Base-by-base conservation (phyloP, 148 eudicot species). In the Diospyros kaki region DNA sequence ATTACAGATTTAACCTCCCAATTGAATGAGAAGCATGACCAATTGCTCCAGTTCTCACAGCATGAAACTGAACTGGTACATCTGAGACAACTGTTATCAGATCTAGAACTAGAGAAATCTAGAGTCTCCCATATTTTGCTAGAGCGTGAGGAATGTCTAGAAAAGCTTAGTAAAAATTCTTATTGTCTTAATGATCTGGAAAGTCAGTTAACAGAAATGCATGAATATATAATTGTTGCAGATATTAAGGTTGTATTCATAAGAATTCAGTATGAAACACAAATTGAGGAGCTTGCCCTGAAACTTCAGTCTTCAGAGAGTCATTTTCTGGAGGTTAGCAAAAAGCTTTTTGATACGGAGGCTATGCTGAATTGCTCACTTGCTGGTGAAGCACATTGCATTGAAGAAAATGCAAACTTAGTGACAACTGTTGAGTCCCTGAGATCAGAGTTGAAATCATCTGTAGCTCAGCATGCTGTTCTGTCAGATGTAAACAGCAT, bases 181-280 rank as follows among this genome's bases (percentile, higher is more conserved):
- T 73, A 81, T 46, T 45, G 67, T 60, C 53, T 54, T 71, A 43
- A 66, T 71, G 66, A 59, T 66, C 75, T 79, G 43, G 83, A 81
- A 62, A 56, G 73, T 61, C 73, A 83, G 71, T 73, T 89, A 56
- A 41, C 50, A 58, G 90, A 89, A 61, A 56, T 87, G 84, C 87
- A 84, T 60, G 84, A 80, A 38, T 28, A 77, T 64, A 51, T 80
- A 18, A 59, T 90, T 64, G 86, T 85, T 63, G 83, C 87, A 51
- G 96, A 95, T 75, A 78, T 92, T 82, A 76, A 63, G 52, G 64
- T 69, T 55, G 72, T 79, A 64, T 84, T 82, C 84, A 68, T 84
- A 60, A 58, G 73, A 67, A 79, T 77, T 43, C 93, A 90, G 76
- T 85, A 87, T 64, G 81, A 89, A 73, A 64, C 73, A 62, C 78